A percentile compares a stretch with the other conserved stretches of the same genome.
Evolutionary conservation across 495 filamentous ascomycete genomes (phyloP).

Genomic region (Podospora sp.): DNA sequence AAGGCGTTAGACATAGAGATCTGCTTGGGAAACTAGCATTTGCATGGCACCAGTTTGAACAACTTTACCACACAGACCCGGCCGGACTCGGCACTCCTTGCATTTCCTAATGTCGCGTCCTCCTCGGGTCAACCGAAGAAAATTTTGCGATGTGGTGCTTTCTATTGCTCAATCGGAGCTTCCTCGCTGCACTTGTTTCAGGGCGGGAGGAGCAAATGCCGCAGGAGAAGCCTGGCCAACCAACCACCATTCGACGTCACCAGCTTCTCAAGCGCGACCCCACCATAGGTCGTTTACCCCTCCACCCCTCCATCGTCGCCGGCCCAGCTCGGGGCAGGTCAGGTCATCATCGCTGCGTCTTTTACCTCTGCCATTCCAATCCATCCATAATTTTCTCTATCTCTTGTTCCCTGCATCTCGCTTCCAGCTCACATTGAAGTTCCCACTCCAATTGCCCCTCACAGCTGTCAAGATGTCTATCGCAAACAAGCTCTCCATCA

Average conservation of each 20-base stretch:
- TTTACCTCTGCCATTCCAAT: constrained; percentile 20
- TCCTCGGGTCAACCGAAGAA: neutral
- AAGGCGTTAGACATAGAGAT: constrained; percentile 11
- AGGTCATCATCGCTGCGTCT: constrained; percentile 29
- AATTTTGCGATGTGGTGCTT: neutral
- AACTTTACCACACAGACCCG: neutral
- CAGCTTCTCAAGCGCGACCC: constrained; percentile 28
- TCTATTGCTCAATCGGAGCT: constrained; percentile 24
- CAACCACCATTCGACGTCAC: constrained; percentile 39
- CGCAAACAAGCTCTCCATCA: constrained; percentile 95
- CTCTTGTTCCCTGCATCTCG: neutral
- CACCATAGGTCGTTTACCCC: constrained; percentile 27
- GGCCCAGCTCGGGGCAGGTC: constrained; percentile 20
- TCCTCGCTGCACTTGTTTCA: neutral
- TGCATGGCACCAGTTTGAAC: neutral
- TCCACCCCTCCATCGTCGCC: constrained; percentile 34
- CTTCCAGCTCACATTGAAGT: neutral
- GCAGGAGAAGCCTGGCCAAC: constrained; percentile 21
- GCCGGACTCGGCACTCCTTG: too few species aligned
- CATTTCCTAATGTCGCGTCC: too few species aligned
- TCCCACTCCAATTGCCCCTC: constrained; percentile 22
- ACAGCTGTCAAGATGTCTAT: constrained; percentile 78
- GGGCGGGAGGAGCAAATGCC: constrained; percentile 1
- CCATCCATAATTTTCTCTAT: constrained; percentile 6
- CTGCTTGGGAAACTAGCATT: neutral